These are phyloP conservation scores for Leishmania arabica DNA, from an alignment of 208 protist species.

Conservation along the genomic window DNA sequence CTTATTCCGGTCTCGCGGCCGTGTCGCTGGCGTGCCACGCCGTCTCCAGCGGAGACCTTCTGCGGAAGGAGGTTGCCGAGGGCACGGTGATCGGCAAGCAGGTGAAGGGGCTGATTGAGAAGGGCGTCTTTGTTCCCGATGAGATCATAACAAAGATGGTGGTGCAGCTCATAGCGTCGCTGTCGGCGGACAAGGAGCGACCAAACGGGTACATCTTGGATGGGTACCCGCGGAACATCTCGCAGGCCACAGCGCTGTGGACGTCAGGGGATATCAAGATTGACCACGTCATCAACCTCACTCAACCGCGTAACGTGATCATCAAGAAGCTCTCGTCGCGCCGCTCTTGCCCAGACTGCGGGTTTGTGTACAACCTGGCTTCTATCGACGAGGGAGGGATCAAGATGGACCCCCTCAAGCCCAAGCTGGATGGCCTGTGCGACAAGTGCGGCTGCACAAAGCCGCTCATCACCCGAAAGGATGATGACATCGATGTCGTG, in stretches of 20 bases:
- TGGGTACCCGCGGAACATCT: constrained; percentile 90
- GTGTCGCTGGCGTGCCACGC: constrained; percentile 69
- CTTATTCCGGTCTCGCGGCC: constrained; percentile 86
- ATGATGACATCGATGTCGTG: constrained; percentile 70
- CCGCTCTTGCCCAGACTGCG: constrained; percentile 71
- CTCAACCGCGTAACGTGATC: constrained; percentile 74
- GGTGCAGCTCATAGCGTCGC: constrained; percentile 29
- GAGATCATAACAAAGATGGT: constrained; percentile 77
- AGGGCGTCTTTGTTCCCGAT: constrained; percentile 79
- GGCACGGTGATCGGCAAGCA: constrained; percentile 44
- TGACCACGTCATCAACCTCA: constrained; percentile 82
- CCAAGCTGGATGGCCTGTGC: constrained; percentile 76
- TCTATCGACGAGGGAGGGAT: constrained; percentile 74
- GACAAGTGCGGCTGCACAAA: constrained; percentile 75
- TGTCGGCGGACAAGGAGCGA: constrained; percentile 13
- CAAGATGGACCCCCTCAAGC: constrained; percentile 79
- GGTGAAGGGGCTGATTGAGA: constrained; percentile 58
- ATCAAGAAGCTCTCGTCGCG: constrained; percentile 71
- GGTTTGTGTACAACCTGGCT: constrained; percentile 75
- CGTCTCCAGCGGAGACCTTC: constrained; percentile 92
- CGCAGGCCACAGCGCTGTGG: constrained; percentile 79
- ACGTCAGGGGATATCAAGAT: constrained; percentile 45
- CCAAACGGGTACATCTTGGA: constrained; percentile 89
- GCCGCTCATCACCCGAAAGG: constrained; percentile 58
- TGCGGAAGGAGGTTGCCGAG: constrained; percentile 77